Evolutionary conservation across 1,284 basidiomycete species (phyloP).

Genomic region (Ceratobasidium papillatum): DNA sequence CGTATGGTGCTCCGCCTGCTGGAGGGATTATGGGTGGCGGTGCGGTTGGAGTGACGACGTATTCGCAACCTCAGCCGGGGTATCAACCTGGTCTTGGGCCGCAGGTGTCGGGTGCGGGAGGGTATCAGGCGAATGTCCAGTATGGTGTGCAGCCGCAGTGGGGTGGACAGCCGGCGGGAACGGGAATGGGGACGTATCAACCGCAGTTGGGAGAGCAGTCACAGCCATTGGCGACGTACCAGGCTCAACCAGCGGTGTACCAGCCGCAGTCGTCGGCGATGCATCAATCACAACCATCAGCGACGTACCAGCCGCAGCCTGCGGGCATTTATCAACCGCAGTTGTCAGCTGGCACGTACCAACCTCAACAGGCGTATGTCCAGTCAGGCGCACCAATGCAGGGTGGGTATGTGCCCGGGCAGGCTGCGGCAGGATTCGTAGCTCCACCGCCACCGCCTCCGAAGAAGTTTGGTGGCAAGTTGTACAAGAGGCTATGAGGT

Average conservation of each 20-base stretch:
- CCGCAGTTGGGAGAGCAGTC: not conserved
- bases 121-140: not conserved
- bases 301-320: not conserved
- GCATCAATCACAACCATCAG: not conserved
- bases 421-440: not conserved
- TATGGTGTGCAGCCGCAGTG: not conserved
- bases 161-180: not conserved
- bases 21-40: conserved; percentile 15
- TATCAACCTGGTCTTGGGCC: not conserved
- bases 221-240: not conserved
- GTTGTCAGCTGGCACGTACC: not conserved
- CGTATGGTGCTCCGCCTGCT: not conserved
- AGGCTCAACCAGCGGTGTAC: not conserved
- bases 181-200: not conserved
- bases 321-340: not conserved
- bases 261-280: not conserved
- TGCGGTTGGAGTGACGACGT: not conserved
- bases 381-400: conserved; percentile 2
- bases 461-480: not conserved
- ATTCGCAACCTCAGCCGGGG: not conserved
- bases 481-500: conserved; percentile 29
- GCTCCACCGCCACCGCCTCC: conserved; percentile 1
- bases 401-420: not conserved
- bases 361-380: not conserved
- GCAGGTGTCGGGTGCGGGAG: not conserved